These are phyloP conservation scores for Verticillium klebahnii DNA, from an alignment of 2,329 filamentous ascomycete species.

Conservation along the genomic window DNA sequence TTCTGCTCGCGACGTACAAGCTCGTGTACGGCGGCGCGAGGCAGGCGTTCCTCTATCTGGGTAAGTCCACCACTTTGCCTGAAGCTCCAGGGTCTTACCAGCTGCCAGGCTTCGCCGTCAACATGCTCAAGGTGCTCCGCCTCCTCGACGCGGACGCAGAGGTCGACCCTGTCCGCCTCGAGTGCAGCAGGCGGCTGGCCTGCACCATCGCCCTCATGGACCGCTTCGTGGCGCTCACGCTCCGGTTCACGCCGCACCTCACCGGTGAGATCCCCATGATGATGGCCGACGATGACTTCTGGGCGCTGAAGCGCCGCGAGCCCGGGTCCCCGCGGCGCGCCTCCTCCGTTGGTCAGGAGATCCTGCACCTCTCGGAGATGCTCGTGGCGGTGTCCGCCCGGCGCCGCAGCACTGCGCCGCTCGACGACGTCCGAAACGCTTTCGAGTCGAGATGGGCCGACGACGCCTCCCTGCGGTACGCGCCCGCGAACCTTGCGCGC, in stretches of 20 bases:
- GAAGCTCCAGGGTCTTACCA: not conserved
- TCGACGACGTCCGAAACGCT: not conserved
- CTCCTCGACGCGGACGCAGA: not conserved
- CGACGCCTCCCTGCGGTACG: not conserved
- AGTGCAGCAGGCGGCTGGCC: not conserved
- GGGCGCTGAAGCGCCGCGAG: not conserved
- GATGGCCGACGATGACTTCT: not conserved
- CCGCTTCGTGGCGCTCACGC: not conserved
- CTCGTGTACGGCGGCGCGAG: not conserved
- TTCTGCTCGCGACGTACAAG: not conserved
- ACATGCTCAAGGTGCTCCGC: conserved; percentile 1
- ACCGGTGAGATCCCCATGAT: not conserved
- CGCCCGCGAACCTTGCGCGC: not conserved
- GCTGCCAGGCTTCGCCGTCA: not conserved
- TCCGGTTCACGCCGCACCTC: not conserved
- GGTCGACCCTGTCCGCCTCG: not conserved
- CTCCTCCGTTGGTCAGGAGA: not conserved
- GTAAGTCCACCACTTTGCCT: not conserved
- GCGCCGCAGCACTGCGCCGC: no score
- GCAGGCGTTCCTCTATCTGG: not conserved
- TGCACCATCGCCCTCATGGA: not conserved
- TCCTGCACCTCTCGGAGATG: not conserved
- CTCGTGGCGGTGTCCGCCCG: not conserved
- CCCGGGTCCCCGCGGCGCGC: not conserved
- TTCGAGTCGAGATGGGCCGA: not conserved